Percentiles rank a stretch among this genome's conserved stretches.
Conservation (phyloP, 345 rosid species). For the Arabidopsis arenosa region DNA sequence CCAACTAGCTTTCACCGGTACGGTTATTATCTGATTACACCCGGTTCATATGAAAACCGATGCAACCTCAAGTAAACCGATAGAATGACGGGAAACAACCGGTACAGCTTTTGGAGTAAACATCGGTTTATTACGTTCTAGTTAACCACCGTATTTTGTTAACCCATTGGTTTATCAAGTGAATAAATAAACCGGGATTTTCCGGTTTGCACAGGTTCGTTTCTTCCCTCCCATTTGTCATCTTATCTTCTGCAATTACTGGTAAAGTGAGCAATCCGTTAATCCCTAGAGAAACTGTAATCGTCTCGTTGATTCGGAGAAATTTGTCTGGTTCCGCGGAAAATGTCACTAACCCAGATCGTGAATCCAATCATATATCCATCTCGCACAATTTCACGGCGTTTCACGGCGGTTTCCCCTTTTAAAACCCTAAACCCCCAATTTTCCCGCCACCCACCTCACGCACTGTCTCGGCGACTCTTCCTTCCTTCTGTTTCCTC, state of each 20-base stretch:
- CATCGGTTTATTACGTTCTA: not conserved
- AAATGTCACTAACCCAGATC: slow-evolving; percentile 53
- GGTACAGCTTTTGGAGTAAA: not conserved
- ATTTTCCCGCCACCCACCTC: slow-evolving; percentile 46
- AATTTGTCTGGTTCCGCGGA: not conserved
- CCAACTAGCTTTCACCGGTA: slow-evolving; percentile 7
- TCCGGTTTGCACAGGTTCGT: slow-evolving; percentile 15
- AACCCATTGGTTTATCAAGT: slow-evolving; percentile 13
- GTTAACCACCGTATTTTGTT: not conserved
- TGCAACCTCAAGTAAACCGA: slow-evolving; percentile 15
- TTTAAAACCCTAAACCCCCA: slow-evolving; percentile 40
- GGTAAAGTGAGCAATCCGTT: slow-evolving; percentile 2
- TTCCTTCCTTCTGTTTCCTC: slow-evolving; percentile 77
- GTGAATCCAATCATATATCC: slow-evolving; percentile 43
- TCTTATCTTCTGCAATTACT: slow-evolving; percentile 34
- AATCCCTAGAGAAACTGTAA: slow-evolving; percentile 11
- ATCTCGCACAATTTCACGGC: slow-evolving; percentile 28
- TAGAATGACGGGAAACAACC: not conserved
- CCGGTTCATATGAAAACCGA: not conserved
- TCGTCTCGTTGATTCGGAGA: not conserved
- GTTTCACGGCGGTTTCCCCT: slow-evolving; percentile 30
- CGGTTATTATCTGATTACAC: not conserved
- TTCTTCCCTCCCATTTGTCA: slow-evolving; percentile 41
- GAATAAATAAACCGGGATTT: not conserved
- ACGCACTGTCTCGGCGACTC: slow-evolving; percentile 61